Conservation (phyloP, 2,329 filamentous ascomycete genomes). For the Erysiphe neolycopersici region DNA sequence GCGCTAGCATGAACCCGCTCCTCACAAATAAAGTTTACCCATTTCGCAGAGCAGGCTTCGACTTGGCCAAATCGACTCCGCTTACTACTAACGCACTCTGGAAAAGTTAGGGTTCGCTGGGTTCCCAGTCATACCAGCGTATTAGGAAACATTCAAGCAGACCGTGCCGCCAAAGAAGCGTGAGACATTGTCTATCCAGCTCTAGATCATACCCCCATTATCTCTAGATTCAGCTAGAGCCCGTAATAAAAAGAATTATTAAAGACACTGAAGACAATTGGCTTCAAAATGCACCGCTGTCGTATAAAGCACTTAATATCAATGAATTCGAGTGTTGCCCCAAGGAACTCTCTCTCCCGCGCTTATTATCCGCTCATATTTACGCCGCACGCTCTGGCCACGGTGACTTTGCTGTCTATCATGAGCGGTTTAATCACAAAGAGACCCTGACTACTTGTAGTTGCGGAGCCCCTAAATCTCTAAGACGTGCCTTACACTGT, state of each 20-base stretch:
- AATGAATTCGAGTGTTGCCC: background rate
- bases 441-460: no score
- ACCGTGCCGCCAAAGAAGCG: no score
- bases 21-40: background rate
- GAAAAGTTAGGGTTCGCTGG: background rate
- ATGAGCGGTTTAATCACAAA: background rate
- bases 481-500: no score
- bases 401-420: background rate
- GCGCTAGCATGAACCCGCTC: no score
- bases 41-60: background rate
- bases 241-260: background rate
- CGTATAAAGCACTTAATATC: background rate
- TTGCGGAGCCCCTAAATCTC: no score
- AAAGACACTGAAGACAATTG: background rate
- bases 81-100: background rate
- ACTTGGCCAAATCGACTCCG: background rate
- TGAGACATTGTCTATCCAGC: background rate
- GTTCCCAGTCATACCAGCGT: background rate
- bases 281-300: background rate
- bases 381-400: background rate
- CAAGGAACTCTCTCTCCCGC: background rate
- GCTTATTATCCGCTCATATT: background rate
- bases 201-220: background rate
- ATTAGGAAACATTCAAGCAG: background rate
- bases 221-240: background rate